Percentiles rank a stretch among this genome's conserved stretches.
phyloP scores from a whole-genome alignment of 1,284 basidiomycete genomes.

The Ganoderma leucocontextum region DNA sequence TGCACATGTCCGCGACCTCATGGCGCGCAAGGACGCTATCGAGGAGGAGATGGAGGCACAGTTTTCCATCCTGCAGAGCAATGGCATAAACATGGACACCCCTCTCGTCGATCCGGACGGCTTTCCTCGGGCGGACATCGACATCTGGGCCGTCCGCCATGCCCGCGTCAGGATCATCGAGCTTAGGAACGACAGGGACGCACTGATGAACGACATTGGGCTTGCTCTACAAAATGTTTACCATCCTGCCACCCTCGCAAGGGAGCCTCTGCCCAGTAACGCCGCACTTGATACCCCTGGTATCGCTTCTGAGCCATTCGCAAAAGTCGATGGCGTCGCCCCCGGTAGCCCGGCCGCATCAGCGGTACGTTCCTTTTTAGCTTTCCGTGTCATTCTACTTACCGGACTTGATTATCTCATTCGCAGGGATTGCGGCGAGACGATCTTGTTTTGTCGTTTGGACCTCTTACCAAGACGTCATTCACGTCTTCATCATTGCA shows the following conservation, averaged over 20 bases:
- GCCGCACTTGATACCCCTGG: slow-evolving; percentile 1
- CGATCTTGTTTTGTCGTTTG: slow-evolving; percentile 82
- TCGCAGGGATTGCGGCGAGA: slow-evolving; percentile 72
- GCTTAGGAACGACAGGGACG: slow-evolving; percentile 79
- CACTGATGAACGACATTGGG: slow-evolving; percentile 72
- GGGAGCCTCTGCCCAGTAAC: slow-evolving; percentile 15
- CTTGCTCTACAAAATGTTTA: slow-evolving; percentile 74
- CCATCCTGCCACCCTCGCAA: slow-evolving; percentile 50
- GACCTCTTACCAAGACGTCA: slow-evolving; percentile 60
- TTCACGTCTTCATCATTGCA: slow-evolving; percentile 65
- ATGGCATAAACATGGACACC: slow-evolving; percentile 68
- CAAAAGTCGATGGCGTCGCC: slow-evolving; percentile 81
- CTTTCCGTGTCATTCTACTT: background rate
- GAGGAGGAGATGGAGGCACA: slow-evolving; percentile 71
- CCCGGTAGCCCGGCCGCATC: slow-evolving; percentile 80
- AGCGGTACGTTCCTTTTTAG: slow-evolving; percentile 62
- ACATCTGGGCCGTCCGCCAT: slow-evolving; percentile 83
- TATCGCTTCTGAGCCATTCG: slow-evolving; percentile 60
- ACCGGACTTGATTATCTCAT: slow-evolving; percentile 13
- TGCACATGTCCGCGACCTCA: slow-evolving; percentile 65
- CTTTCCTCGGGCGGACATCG: slow-evolving; percentile 85
- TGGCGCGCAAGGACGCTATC: slow-evolving; percentile 67
- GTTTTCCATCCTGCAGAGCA: slow-evolving; percentile 63
- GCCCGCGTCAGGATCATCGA: slow-evolving; percentile 79
- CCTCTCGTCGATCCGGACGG: slow-evolving; percentile 86